These are phyloP conservation scores for Trametes hirsuta DNA, from an alignment of 1,284 basidiomycete species.

Conservation along the genomic window DNA sequence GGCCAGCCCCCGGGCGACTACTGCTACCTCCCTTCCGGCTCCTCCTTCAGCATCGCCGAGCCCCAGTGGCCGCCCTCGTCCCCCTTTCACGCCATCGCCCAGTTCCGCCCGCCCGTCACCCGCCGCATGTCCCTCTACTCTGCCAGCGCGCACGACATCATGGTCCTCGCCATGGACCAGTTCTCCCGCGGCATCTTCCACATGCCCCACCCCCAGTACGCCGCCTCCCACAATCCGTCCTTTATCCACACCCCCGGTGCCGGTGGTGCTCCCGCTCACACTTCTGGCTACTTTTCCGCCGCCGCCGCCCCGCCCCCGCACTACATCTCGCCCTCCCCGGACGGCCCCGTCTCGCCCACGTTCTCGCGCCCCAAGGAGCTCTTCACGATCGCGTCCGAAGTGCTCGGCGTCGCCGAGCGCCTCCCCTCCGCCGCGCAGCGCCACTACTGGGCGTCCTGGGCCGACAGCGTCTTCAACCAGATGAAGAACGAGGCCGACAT, in stretches of 20 bases:
- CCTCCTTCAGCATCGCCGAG: conserved; percentile 39
- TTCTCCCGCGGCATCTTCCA: conserved; percentile 69
- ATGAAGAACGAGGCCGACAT: conserved; percentile 61
- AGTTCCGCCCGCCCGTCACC: conserved; percentile 54
- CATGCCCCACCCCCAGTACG: conserved; percentile 60
- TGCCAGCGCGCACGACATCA: conserved; percentile 51
- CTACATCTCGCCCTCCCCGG: conserved; percentile 14
- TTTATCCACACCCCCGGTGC: conserved; percentile 19
- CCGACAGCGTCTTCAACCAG: conserved; percentile 60
- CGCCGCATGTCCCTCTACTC: conserved; percentile 50
- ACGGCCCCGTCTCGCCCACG: conserved; percentile 10
- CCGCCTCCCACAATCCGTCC: conserved; percentile 30
- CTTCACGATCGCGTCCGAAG: conserved; percentile 61
- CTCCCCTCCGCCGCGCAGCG: conserved; percentile 47
- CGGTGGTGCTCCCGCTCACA: conserved; percentile 11
- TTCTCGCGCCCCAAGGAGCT: conserved; percentile 63
- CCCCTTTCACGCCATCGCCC: conserved; percentile 55
- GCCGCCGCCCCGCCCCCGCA: conserved; percentile 12
- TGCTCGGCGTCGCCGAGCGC: conserved; percentile 61
- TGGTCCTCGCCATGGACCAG: conserved; percentile 66
- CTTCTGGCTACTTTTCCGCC: conserved; percentile 17
- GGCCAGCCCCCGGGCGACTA: conserved; percentile 13
- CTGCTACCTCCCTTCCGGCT: conserved; percentile 21
- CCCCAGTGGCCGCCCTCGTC: conserved; percentile 55
- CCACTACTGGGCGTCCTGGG: conserved; percentile 60